phyloP scores from a whole-genome alignment of 116 monocot species.

The Zostera marina region DNA sequence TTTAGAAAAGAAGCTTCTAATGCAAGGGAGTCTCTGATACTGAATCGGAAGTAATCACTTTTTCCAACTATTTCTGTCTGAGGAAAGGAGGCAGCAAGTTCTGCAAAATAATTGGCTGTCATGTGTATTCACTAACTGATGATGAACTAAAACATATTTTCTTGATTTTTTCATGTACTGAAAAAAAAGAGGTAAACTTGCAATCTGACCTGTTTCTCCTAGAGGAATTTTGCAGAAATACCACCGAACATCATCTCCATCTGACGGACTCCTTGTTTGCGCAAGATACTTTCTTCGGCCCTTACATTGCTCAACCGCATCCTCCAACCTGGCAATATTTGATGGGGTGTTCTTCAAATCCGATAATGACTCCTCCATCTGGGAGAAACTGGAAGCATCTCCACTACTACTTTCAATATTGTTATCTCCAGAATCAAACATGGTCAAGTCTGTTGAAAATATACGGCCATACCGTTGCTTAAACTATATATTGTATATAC shows the following conservation, averaged over 20 bases:
- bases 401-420: background rate
- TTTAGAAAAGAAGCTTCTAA: conserved; percentile 90
- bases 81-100: conserved; percentile 83
- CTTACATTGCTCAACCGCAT: conserved; percentile 64
- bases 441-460: background rate
- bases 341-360: conserved; percentile 92
- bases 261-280: conserved; percentile 73
- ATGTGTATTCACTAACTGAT: too few species aligned
- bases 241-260: conserved; percentile 87
- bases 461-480: too few species aligned
- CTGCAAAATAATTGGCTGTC: conserved; percentile 16
- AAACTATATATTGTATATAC: too few species aligned
- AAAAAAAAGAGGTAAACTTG: too few species aligned
- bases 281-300: conserved; percentile 69
- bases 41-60: conserved; percentile 88
- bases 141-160: too few species aligned
- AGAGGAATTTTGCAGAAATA: conserved; percentile 92
- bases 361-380: conserved; percentile 31
- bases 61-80: conserved; percentile 77
- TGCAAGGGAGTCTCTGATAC: conserved; percentile 93
- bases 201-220: conserved; percentile 35
- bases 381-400: conserved; percentile 2
- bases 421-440: conserved; percentile 2
- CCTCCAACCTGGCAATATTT: conserved; percentile 86
- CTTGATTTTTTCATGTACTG: too few species aligned